phyloP scores from a whole-genome alignment of 1,284 basidiomycete genomes.

The Porodaedalea pini region DNA sequence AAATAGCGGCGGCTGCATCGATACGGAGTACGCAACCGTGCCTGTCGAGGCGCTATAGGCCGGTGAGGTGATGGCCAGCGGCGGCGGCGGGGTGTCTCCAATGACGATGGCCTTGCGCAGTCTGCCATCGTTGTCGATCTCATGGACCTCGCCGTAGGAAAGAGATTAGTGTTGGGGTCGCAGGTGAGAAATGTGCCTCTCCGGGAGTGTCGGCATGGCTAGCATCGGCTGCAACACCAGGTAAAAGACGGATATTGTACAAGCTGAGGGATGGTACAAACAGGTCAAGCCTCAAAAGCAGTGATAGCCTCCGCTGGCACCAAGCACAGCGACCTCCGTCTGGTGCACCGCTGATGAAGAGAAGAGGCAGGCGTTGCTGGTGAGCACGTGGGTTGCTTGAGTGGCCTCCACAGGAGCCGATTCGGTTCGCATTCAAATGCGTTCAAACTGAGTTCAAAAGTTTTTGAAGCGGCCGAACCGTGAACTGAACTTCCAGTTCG shows the following conservation, averaged over 20 bases:
- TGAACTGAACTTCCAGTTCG: too few species aligned
- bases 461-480: too few species aligned
- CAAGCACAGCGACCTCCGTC: conserved; percentile 86
- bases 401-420: too few species aligned
- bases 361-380: conserved; percentile 60
- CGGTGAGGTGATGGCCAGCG: conserved; percentile 71
- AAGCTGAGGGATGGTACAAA: conserved; percentile 74
- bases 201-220: conserved; percentile 91
- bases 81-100: conserved; percentile 76
- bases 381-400: conserved; percentile 46
- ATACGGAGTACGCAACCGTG: conserved; percentile 64
- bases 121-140: conserved; percentile 70
- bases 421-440: too few species aligned
- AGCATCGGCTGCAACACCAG: conserved; percentile 90
- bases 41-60: conserved; percentile 46
- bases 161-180: conserved; percentile 83
- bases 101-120: conserved; percentile 83
- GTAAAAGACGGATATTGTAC: conserved; percentile 90
- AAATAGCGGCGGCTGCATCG: conserved; percentile 73
- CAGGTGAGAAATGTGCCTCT: conserved; percentile 89
- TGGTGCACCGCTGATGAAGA: conserved; percentile 71
- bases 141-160: conserved; percentile 80
- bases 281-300: conserved; percentile 84
- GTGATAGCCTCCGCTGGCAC: conserved; percentile 88
- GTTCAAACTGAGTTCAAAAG: too few species aligned